phyloP scores from a whole-genome alignment of 2,329 filamentous ascomycete genomes.

The Penicillium sp. region DNA sequence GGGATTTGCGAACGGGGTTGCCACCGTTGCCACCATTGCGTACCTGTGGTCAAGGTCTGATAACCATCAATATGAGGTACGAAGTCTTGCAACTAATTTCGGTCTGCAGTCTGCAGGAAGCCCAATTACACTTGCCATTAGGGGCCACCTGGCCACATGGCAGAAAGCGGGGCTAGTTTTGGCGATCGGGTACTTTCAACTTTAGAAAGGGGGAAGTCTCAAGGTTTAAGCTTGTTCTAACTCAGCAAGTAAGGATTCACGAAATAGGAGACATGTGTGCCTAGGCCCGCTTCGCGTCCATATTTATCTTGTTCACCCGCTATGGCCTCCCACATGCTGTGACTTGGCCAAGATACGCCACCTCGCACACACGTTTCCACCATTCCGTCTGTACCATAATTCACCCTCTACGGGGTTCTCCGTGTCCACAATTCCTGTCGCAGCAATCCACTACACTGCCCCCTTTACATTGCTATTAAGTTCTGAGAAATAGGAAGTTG shows the following conservation, averaged over 20 bases:
- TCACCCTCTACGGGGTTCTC: slow-evolving; percentile 8
- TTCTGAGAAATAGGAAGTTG: slow-evolving; percentile 8
- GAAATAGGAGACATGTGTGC: slow-evolving; percentile 10
- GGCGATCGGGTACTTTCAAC: slow-evolving; percentile 15
- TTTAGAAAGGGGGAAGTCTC: slow-evolving; percentile 14
- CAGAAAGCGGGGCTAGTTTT: slow-evolving; percentile 8
- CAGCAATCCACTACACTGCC: slow-evolving; percentile 18
- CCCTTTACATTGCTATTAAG: slow-evolving; percentile 12
- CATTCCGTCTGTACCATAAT: slow-evolving; percentile 6
- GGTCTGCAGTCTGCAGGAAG: background rate
- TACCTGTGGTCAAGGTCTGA: background rate
- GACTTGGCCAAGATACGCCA: slow-evolving; percentile 3
- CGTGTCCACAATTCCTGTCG: slow-evolving; percentile 14
- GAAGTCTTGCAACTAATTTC: background rate
- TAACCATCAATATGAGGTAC: background rate
- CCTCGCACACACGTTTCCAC: slow-evolving; percentile 3
- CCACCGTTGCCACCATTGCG: background rate
- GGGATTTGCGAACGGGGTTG: background rate
- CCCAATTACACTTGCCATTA: background rate
- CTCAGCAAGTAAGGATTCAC: slow-evolving; percentile 15
- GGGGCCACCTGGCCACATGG: background rate
- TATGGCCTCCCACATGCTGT: background rate
- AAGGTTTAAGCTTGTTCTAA: slow-evolving; percentile 28
- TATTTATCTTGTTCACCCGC: slow-evolving; percentile 7
- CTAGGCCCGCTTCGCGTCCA: slow-evolving; percentile 9